phyloP scores from a whole-genome alignment of 306 rosid genomes.

The Rubus parviflorus region DNA sequence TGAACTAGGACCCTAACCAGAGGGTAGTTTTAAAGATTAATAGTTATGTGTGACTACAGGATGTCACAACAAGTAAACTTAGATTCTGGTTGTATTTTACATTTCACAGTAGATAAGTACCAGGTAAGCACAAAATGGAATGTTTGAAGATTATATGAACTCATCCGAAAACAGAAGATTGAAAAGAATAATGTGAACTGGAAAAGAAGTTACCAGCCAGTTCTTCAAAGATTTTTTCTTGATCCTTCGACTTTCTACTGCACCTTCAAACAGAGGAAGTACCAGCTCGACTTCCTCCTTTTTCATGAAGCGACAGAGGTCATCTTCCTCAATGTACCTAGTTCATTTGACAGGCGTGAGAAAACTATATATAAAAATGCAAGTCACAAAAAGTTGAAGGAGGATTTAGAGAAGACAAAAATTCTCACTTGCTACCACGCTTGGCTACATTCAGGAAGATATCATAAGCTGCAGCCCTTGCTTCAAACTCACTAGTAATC shows the following conservation, averaged over 20 bases:
- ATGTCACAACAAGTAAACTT: neutral
- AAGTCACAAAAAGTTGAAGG: neutral
- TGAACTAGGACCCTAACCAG: neutral
- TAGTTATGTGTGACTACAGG: neutral
- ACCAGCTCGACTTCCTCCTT: slow-evolving; percentile 68
- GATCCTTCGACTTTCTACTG: slow-evolving; percentile 58
- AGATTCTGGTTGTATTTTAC: neutral
- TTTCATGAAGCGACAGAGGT: slow-evolving; percentile 67
- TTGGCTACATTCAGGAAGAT: slow-evolving; percentile 72
- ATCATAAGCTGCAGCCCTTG: slow-evolving; percentile 65
- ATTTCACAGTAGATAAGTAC: slow-evolving; percentile 2
- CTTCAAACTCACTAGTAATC: slow-evolving; percentile 84
- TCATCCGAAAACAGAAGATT: neutral
- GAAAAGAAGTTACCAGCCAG: slow-evolving; percentile 61
- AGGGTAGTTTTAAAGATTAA: neutral
- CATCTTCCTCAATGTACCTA: slow-evolving; percentile 79
- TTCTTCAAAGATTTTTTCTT: slow-evolving; percentile 73
- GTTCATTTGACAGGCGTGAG: slow-evolving; percentile 18
- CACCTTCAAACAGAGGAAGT: slow-evolving; percentile 73
- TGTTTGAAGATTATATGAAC: neutral
- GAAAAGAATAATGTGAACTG: neutral
- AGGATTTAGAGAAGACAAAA: slow-evolving; percentile 1
- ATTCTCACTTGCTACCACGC: slow-evolving; percentile 57
- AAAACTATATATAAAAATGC: slow-evolving; percentile 10
- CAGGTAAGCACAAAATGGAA: neutral